Percentiles rank a stretch among this genome's conserved stretches.
phyloP scores from a whole-genome alignment of 352 stramenopile species.

The Globisporangium okanoganense region DNA sequence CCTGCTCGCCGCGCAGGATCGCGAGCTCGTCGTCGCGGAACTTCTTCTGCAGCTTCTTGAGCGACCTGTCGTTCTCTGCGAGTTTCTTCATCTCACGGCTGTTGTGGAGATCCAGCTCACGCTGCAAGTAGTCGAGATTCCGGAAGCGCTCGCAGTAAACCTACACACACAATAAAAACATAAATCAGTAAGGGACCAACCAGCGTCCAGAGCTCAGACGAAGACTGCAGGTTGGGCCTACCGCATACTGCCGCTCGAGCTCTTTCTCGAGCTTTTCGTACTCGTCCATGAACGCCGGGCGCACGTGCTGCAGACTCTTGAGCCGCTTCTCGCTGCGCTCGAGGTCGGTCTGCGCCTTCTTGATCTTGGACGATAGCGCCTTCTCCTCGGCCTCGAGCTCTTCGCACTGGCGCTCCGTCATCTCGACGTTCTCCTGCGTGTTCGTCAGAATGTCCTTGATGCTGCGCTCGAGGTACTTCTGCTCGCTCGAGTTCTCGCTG shows the following conservation, averaged over 20 bases:
- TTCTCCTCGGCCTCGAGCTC: constrained; percentile 93
- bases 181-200: neutral
- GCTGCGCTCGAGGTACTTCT: constrained; percentile 85
- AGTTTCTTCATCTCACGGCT: constrained; percentile 84
- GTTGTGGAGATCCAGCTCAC: constrained; percentile 90
- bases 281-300: constrained; percentile 97
- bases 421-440: constrained; percentile 85
- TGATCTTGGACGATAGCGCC: constrained; percentile 89
- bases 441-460: constrained; percentile 68
- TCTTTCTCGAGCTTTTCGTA: constrained; percentile 97
- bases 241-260: constrained; percentile 93
- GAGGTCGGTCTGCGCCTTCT: constrained; percentile 93
- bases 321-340: constrained; percentile 95
- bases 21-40: constrained; percentile 90
- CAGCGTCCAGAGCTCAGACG: neutral
- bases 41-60: constrained; percentile 93
- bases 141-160: constrained; percentile 93
- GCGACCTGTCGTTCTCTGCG: constrained; percentile 82
- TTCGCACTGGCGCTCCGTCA: constrained; percentile 84
- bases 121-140: constrained; percentile 96
- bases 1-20: constrained; percentile 85
- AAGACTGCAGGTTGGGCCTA: constrained; percentile 19
- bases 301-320: constrained; percentile 89
- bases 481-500: constrained; percentile 79
- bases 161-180: constrained; percentile 11